Percentiles rank a stretch among this genome's conserved stretches.
Conservation (phyloP, 768 basidiomycete genomes). For the Hortiboletus campestris region DNA sequence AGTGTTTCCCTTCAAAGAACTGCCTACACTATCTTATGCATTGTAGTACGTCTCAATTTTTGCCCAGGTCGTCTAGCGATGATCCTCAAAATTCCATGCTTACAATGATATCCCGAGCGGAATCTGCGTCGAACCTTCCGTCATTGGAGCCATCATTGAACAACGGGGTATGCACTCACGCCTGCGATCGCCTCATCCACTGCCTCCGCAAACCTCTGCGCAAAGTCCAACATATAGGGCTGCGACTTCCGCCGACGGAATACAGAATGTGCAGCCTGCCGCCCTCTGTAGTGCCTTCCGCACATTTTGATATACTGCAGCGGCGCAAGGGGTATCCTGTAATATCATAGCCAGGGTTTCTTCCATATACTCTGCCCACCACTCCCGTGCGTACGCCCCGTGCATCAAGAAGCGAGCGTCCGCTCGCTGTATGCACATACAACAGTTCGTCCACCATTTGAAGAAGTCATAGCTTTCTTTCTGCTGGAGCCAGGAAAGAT, state of each 20-base stretch:
- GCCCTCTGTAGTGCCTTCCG: conserved; percentile 19
- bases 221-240: conserved; percentile 22
- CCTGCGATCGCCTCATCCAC: conserved; percentile 17
- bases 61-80: neutral
- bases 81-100: neutral
- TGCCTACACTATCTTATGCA: neutral
- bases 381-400: conserved; percentile 26
- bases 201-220: conserved; percentile 21
- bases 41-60: neutral
- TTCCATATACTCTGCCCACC: conserved; percentile 35
- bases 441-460: conserved; percentile 30
- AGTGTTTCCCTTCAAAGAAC: neutral
- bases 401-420: conserved; percentile 27
- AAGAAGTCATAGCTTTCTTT: conserved; percentile 24
- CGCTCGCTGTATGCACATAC: conserved; percentile 20
- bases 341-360: conserved; percentile 19
- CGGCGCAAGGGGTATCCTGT: conserved; percentile 24
- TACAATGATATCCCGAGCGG: conserved; percentile 21
- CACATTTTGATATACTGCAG: conserved; percentile 14
- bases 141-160: neutral
- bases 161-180: conserved; percentile 13
- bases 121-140: conserved; percentile 8
- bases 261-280: conserved; percentile 19
- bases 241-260: conserved; percentile 18
- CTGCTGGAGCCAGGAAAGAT: conserved; percentile 23